Percentiles rank a stretch among this genome's conserved stretches.
phyloP scores from a whole-genome alignment of 345 rosid species.

The Dimocarpus longan region DNA sequence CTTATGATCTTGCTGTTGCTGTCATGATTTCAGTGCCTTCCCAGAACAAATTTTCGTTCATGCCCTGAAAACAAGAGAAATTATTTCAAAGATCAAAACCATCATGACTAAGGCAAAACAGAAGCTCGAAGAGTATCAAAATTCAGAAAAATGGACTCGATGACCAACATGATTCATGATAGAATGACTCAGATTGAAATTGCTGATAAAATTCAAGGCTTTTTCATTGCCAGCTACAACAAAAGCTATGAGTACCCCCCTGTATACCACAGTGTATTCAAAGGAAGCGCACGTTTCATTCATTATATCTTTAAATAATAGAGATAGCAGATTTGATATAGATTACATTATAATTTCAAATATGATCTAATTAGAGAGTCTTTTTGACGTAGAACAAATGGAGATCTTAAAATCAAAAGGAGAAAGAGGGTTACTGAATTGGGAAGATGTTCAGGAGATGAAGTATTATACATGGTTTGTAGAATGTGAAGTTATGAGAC shows the following conservation, averaged over 20 bases:
- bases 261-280: background rate
- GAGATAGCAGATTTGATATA: no score
- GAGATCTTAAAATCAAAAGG: background rate
- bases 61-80: no score
- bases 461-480: background rate
- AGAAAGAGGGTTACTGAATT: background rate
- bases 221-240: slow-evolving; percentile 20
- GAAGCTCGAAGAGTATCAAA: background rate
- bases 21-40: no score
- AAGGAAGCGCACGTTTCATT: no score
- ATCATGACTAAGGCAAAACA: background rate
- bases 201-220: slow-evolving; percentile 5
- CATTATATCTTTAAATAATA: no score
- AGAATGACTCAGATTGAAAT: slow-evolving; percentile 20
- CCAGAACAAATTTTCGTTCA: no score
- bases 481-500: background rate
- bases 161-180: background rate
- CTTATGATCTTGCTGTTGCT: no score
- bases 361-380: no score
- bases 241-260: slow-evolving; percentile 19
- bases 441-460: background rate
- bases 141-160: background rate
- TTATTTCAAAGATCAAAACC: no score
- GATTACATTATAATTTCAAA: no score
- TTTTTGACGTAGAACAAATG: background rate